These are phyloP conservation scores for Phlyctochytrium bullatum DNA, from an alignment of 192 early-diverging fungal genomes.

Conservation along the genomic window DNA sequence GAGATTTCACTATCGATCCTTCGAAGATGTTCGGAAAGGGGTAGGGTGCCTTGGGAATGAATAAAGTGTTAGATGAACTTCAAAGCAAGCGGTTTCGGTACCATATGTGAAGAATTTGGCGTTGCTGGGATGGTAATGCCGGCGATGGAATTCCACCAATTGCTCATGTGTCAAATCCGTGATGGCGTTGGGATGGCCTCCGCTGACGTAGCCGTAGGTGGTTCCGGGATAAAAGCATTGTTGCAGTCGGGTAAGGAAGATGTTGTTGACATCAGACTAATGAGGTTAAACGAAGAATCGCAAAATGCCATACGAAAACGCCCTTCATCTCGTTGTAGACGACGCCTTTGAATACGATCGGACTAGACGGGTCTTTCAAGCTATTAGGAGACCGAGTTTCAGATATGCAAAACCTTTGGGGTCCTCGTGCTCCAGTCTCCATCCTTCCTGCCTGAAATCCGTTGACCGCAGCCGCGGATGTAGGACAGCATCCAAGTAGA, in stretches of 20 bases:
- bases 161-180: constrained; percentile 83
- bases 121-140: constrained; percentile 92
- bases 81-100: not conserved
- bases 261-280: constrained; percentile 75
- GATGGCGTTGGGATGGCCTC: constrained; percentile 87
- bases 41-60: constrained; percentile 61
- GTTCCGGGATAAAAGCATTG: constrained; percentile 83
- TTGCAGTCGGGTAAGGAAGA: constrained; percentile 73
- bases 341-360: constrained; percentile 87
- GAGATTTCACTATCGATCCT: constrained; percentile 65
- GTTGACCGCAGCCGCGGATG: constrained; percentile 71
- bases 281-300: constrained; percentile 5
- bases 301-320: constrained; percentile 31
- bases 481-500: constrained; percentile 93
- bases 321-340: constrained; percentile 99
- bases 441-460: constrained; percentile 92
- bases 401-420: constrained; percentile 39
- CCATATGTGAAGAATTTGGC: constrained; percentile 90
- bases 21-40: constrained; percentile 70
- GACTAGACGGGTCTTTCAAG: constrained; percentile 49
- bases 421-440: constrained; percentile 83
- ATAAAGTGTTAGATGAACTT: no score
- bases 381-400: not conserved
- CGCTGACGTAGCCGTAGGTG: constrained; percentile 78
- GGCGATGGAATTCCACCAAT: constrained; percentile 77